These are phyloP conservation scores for Colletotrichum echinochloae DNA, from an alignment of 2,329 filamentous ascomycete genomes.

Conservation along the genomic window DNA sequence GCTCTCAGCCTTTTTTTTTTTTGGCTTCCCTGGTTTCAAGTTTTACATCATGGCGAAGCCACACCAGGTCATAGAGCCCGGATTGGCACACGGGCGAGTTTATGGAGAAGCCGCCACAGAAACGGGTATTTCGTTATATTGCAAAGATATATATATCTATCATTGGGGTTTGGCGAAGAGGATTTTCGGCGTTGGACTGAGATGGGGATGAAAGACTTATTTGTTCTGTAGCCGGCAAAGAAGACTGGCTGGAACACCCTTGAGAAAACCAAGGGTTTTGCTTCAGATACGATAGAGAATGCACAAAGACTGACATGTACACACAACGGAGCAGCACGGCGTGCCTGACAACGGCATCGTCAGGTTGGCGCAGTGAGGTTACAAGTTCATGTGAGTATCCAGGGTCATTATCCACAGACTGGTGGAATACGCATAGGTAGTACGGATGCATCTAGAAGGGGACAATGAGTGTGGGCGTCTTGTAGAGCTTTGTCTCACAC, in stretches of 20 bases:
- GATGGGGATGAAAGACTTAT: slow-evolving; percentile 11
- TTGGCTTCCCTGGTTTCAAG: background rate
- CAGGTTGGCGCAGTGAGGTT: background rate
- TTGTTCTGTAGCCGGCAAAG: slow-evolving; percentile 7
- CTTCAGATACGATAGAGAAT: slow-evolving; percentile 37
- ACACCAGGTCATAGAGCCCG: background rate
- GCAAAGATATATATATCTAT: slow-evolving; percentile 25
- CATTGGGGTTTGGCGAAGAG: background rate
- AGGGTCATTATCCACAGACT: background rate
- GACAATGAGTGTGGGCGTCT: background rate
- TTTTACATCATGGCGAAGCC: background rate
- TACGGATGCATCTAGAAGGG: background rate
- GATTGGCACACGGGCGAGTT: background rate
- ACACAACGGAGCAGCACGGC: background rate
- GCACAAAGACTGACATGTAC: slow-evolving; percentile 36
- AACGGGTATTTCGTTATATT: background rate
- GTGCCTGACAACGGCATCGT: background rate
- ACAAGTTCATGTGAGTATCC: background rate
- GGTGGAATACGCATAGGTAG: background rate
- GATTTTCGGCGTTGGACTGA: slow-evolving; percentile 26
- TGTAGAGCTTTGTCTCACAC: background rate
- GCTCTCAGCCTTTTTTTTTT: background rate
- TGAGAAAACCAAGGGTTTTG: slow-evolving; percentile 1
- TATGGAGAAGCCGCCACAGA: background rate
- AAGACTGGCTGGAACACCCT: slow-evolving; percentile 17